Evolutionary conservation across 1,284 basidiomycete genomes (phyloP).

Genomic region (Vanrija sp.): DNA sequence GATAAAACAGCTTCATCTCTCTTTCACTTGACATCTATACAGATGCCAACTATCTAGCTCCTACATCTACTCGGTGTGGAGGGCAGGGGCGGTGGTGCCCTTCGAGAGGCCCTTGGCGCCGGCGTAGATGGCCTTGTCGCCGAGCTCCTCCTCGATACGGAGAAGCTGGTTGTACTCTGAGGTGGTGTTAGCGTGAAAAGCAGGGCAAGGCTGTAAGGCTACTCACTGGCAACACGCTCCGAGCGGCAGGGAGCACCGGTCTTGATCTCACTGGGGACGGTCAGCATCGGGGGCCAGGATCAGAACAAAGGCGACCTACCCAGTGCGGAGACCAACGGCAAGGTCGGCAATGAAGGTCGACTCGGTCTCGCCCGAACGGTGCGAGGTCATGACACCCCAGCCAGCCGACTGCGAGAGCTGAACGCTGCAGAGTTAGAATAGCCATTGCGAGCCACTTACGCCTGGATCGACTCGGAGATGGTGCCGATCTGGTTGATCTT

Average conservation of each 20-base stretch:
- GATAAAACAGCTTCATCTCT: neutral
- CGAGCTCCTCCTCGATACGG: constrained; percentile 86
- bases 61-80: constrained; percentile 47
- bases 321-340: constrained; percentile 78
- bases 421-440: constrained; percentile 57
- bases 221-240: constrained; percentile 80
- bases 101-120: constrained; percentile 74
- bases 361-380: constrained; percentile 95
- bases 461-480: constrained; percentile 86
- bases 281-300: neutral
- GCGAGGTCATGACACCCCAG: constrained; percentile 99
- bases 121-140: constrained; percentile 62
- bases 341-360: constrained; percentile 97
- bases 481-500: constrained; percentile 99
- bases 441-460: constrained; percentile 6
- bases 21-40: neutral
- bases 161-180: constrained; percentile 70
- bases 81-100: constrained; percentile 66
- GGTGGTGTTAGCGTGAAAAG: neutral
- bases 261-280: constrained; percentile 84
- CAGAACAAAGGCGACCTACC: constrained; percentile 22
- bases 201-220: too few relatives aligned
- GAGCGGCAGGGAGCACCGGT: constrained; percentile 91
- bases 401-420: constrained; percentile 94
- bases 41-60: neutral